These are phyloP conservation scores for Salix viminalis DNA, from an alignment of 345 rosid genomes.

Conservation along the genomic window DNA sequence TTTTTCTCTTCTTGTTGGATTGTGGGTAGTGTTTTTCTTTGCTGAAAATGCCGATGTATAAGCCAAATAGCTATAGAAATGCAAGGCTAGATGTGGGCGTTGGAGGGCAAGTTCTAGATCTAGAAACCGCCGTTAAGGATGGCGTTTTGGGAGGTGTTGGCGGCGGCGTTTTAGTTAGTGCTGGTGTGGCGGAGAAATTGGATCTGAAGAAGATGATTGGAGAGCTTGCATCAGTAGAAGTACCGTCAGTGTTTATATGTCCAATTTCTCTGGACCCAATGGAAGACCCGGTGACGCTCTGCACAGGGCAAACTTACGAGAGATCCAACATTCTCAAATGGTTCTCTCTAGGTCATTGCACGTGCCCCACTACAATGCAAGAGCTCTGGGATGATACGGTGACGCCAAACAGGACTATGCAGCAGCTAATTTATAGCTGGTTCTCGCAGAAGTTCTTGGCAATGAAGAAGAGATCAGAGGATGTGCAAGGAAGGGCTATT, in stretches of 20 bases:
- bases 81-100: conserved; percentile 29
- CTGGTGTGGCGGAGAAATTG: conserved; percentile 39
- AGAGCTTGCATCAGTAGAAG: conserved; percentile 52
- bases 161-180: conserved; percentile 36
- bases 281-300: conserved; percentile 80
- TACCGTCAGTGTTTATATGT: conserved; percentile 71
- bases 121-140: conserved; percentile 63
- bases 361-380: conserved; percentile 84
- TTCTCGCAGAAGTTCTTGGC: conserved; percentile 57
- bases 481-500: conserved; percentile 60
- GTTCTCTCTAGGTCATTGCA: conserved; percentile 61
- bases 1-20: neutral
- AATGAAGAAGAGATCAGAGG: conserved; percentile 64
- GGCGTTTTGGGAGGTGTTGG: conserved; percentile 55
- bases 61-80: conserved; percentile 27
- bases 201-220: conserved; percentile 65
- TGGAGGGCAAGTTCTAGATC: conserved; percentile 64
- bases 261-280: conserved; percentile 78
- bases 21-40: neutral
- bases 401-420: conserved; percentile 60
- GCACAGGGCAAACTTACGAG: conserved; percentile 82
- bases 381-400: conserved; percentile 73
- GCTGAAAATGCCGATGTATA: conserved; percentile 50
- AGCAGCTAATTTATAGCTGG: conserved; percentile 65
- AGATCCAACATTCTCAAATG: conserved; percentile 67